These are phyloP conservation scores for Russula foetens DNA, from an alignment of 768 basidiomycete genomes.

Conservation along the genomic window DNA sequence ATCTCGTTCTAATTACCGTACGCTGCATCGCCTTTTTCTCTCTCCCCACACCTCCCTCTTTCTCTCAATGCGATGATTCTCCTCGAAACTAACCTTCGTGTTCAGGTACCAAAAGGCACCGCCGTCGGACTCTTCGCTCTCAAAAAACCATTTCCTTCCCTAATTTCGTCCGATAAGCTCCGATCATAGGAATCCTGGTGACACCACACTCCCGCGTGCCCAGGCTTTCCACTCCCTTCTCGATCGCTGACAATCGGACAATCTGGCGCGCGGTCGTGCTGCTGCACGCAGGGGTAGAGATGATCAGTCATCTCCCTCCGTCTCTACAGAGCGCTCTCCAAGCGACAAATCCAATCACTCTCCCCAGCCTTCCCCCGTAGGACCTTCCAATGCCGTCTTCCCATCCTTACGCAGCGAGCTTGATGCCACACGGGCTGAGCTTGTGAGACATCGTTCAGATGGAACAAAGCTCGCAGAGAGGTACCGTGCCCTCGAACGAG, in stretches of 20 bases:
- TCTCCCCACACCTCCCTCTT: background rate
- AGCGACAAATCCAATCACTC: no score
- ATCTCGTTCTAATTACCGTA: background rate
- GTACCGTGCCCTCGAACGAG: conserved; percentile 52
- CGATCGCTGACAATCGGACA: conserved; percentile 19
- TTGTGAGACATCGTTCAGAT: conserved; percentile 45
- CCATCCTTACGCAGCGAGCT: conserved; percentile 44
- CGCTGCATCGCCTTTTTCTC: background rate
- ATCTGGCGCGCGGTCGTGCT: conserved; percentile 18
- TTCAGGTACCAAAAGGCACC: conserved; percentile 19
- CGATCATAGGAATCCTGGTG: conserved; percentile 3
- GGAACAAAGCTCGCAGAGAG: conserved; percentile 52
- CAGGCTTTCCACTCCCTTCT: conserved; percentile 4
- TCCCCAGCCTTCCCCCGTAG: conserved; percentile 7
- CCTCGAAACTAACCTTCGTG: conserved; percentile 20
- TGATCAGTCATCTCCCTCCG: no score
- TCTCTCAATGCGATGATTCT: no score
- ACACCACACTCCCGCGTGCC: no score
- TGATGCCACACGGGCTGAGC: conserved; percentile 47
- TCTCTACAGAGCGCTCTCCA: no score
- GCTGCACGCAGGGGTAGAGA: conserved; percentile 19
- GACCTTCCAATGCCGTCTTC: conserved; percentile 10
- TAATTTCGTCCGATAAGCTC: conserved; percentile 10
- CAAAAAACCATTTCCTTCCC: conserved; percentile 15
- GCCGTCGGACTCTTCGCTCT: conserved; percentile 20